Evolutionary conservation across 768 basidiomycete species (phyloP).

Genomic region (Termitomyces sp.): DNA sequence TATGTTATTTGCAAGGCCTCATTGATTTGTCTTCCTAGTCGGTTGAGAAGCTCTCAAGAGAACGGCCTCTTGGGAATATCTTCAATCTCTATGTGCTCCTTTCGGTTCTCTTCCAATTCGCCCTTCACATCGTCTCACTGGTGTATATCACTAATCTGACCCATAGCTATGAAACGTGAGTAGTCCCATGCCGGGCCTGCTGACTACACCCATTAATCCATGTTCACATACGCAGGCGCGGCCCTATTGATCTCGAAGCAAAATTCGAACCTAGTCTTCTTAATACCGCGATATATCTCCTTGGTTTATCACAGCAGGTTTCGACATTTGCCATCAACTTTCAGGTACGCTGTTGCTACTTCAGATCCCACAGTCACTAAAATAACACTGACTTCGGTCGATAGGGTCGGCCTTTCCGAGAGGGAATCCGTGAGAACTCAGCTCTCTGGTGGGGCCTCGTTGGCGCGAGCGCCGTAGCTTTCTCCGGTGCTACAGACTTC

Average conservation of each 20-base stretch:
- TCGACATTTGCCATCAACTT: conserved; percentile 99
- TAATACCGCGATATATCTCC: conserved; percentile 95
- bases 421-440: conserved; percentile 93
- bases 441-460: conserved; percentile 92
- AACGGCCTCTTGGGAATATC: conserved; percentile 92
- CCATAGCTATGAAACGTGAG: conserved; percentile 71
- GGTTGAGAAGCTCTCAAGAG: conserved; percentile 91
- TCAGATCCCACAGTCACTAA: background rate
- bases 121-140: conserved; percentile 84
- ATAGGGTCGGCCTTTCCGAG: conserved; percentile 94
- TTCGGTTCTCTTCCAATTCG: conserved; percentile 90
- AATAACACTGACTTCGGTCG: background rate
- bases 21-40: conserved; percentile 50
- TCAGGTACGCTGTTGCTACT: conserved; percentile 45
- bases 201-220: conserved; percentile 1
- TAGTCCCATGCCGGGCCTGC: conserved; percentile 13
- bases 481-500: conserved; percentile 91
- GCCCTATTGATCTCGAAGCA: conserved; percentile 87
- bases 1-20: background rate
- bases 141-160: conserved; percentile 92
- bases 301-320: conserved; percentile 95
- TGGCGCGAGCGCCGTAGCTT: conserved; percentile 85
- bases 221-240: conserved; percentile 37
- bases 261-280: conserved; percentile 93
- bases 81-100: conserved; percentile 95